Evolutionary conservation across 2,329 filamentous ascomycete genomes (phyloP), one percentile per base, ranked within the genome.

Genomic region (Didymella segeticola): DNA sequence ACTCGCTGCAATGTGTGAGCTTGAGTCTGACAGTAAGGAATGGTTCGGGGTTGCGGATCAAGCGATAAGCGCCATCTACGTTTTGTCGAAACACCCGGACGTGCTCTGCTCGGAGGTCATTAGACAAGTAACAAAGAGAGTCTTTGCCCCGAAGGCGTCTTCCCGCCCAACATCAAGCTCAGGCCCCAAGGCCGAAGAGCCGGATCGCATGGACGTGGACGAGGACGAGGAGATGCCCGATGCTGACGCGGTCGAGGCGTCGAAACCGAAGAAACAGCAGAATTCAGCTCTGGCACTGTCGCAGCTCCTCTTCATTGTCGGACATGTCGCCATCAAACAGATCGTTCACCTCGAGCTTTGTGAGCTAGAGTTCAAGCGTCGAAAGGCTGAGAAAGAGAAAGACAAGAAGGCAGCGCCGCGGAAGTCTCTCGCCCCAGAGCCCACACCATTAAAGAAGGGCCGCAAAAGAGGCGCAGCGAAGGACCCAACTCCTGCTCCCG

Each of bases 331-430:
- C 12, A 95, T 99, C 71, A 99, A 99, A 78, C 96, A 99, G 72
- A 99, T 99, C 64, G 96, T 99, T 0, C 95, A 99, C 72, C 84
- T 99, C 10, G 95, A 99, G 68, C 82, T 98, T n/a, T 96, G 93
- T 72, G 95, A 99, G 71, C 86, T 95, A 43, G 95, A 99, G 75
- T 99, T 99, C 77, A 99, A 99, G 80, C 89, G 93, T 47, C 86
- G 93, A 62, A 99, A 99, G 80, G 89, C 90, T 33, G 91, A 95
- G 56, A 91, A 92, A 64, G 91, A 95, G 55, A 91, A 92, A 67
- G 91, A 95, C 55, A 91, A 92, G 67, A 82, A 79, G 53, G 77
- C 77, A 46, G 60, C 72, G n/a, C 62, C 69, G 3, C 61, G 70
- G 54, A 66, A 74, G 61, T 76, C 74, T 1, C 56, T 67, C 3